Evolutionary conservation across 768 basidiomycete genomes (phyloP).

Genomic region (Tricholoma hemisulphureum): DNA sequence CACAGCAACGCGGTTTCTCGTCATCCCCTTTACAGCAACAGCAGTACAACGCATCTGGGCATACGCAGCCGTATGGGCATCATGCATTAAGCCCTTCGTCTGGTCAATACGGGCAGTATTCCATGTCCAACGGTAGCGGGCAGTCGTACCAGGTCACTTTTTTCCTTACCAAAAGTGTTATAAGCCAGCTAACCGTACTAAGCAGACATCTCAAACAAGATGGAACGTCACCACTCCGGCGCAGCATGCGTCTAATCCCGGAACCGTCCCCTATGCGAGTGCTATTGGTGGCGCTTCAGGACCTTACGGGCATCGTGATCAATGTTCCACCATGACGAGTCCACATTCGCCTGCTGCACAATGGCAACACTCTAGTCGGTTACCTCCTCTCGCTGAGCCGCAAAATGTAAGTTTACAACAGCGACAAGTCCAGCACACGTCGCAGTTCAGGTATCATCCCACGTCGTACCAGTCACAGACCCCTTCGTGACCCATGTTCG

Average conservation of each 20-base stretch:
- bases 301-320: conserved; percentile 7
- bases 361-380: conserved; percentile 15
- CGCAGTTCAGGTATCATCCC: conserved; percentile 32
- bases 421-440: conserved; percentile 5
- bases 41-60: conserved; percentile 15
- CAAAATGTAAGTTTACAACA: neutral
- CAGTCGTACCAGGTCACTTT: conserved; percentile 16
- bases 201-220: conserved; percentile 13
- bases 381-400: conserved; percentile 17
- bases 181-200: neutral
- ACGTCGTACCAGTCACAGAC: conserved; percentile 32
- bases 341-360: neutral
- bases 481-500: neutral
- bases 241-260: conserved; percentile 11
- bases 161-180: neutral
- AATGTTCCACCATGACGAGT: neutral
- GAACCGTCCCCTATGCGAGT: conserved; percentile 3
- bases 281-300: conserved; percentile 5
- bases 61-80: conserved; percentile 25
- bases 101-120: conserved; percentile 11
- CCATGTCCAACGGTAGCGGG: conserved; percentile 10
- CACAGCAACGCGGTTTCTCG: conserved; percentile 39
- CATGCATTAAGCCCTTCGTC: neutral
- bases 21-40: conserved; percentile 17
- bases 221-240: conserved; percentile 21